Base-by-base conservation (phyloP, 345 rosid species). In the Crucihimalaya himalaica region DNA sequence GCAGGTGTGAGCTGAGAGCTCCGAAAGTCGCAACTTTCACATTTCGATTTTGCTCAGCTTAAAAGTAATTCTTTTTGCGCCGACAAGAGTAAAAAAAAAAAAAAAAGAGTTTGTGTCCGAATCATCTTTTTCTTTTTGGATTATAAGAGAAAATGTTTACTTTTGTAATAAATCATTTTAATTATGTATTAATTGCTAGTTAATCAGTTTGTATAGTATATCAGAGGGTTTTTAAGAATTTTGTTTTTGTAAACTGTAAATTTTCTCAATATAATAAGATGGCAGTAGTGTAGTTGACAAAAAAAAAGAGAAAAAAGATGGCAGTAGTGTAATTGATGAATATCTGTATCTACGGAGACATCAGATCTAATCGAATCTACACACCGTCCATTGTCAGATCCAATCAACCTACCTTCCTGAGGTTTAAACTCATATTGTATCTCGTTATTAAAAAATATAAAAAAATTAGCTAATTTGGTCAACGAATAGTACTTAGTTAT, bases 1-100 rank as follows among this genome's bases (percentile, higher is more conserved):
- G n/a, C n/a, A n/a, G 27, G 13, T 8, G 55, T 21, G 72, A 46
- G 51, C 51, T 18, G 11, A 65, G 77, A 65, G 77, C 76, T 57
- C 40, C 34, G 58, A 65, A 65, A 71, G 63, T 71, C 57, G 9
- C 6, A 47, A 4, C 70, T 53, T 78, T 67, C 60, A 70, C 80
- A 77, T 51, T 56, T 18, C 31, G 47, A 21, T 60, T 66, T 42
- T 37, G 73, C 25, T 31, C 47, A 21, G 35, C 14, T 2, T 1
- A 46, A 1, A 0, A 10, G n/a, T 53, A 21, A 20, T 72, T 16
- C 6, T 73, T 47, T 13, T 37, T 29, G 66, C 78, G 58, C 78
- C 78, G 78, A 74, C 78, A 74, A 57, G 16, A 48, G 46, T 57
- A 6, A 14, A 21, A 50, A 75, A 0, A 8, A 31, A 31, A 31